Evolutionary conservation across 164 flowering plant species (phyloP), one percentile per base, ranked within the genome.

Genomic region (Amborella trichopoda): DNA sequence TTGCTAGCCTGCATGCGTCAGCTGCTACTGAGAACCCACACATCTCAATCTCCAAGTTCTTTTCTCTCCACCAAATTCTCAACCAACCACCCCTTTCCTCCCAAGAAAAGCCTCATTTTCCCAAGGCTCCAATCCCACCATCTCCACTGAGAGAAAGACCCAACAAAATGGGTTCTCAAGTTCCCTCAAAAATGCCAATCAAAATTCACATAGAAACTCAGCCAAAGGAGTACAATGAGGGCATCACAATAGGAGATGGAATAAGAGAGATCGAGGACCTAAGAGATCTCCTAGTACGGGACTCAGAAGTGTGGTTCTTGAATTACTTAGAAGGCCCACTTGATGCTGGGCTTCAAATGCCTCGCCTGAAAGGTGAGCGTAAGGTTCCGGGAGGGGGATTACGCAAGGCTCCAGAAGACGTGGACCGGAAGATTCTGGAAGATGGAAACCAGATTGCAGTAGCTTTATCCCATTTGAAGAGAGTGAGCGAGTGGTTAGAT

Each of bases 401-500:
- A 38, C 41, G 11, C n/a, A 19, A n/a, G 18, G 3, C 16, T 16
- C 14, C 20, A 9, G 41, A 38, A 38, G 17, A n/a, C 5, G 8
- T 38, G 20, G 41, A 16, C 41, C 6, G 41, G 21, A 16, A 0
- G 17, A n/a, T 8, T 9, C 17, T 33, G 27, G 81, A 74, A 28
- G 63, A 68, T 3, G 76, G 67, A 20, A 77, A 68, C 52, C 73
- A 69, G 21, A 81, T 86, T 61, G 91, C 84, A 0, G 69, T 65
- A 21, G 60, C 73, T 37, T 58, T 89, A 39, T 78, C 94, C 3
- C 94, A 82, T 44, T 83, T 89, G n/a, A 89, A 85, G 76, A 67
- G 57, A 16, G 78, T 89, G 18, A 83, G 67, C 54, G 94, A 72
- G 28, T 89, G 94, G 94, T 58, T 89, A 54, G 89, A 83, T 39